Percentiles rank a stretch among this genome's conserved stretches.
Conservation (phyloP, 192 early-diverging fungal genomes). For the Chytriomyces confervae region DNA sequence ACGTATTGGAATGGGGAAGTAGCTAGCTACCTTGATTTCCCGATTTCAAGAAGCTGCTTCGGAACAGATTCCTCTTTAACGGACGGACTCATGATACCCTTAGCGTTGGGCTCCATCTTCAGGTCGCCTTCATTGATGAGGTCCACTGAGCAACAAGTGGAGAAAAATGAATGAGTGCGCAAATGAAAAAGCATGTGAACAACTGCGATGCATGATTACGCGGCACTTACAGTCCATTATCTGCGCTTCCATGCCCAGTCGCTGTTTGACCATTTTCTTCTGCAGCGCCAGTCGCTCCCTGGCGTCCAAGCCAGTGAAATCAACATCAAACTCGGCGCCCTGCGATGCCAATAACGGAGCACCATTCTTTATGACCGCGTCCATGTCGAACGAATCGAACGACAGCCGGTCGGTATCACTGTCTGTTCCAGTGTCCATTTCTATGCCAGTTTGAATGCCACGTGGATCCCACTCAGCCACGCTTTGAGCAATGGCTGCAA, state of each 20-base stretch:
- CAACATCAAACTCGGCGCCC: slow-evolving; percentile 91
- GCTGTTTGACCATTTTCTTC: slow-evolving; percentile 79
- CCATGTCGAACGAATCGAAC: slow-evolving; percentile 86
- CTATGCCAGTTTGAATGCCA: neutral
- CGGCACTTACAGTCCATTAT: slow-evolving; percentile 77
- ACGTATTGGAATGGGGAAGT: neutral
- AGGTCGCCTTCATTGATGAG: slow-evolving; percentile 86
- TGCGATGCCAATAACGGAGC: slow-evolving; percentile 80
- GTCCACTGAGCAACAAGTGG: slow-evolving; percentile 60
- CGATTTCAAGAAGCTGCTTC: slow-evolving; percentile 38
- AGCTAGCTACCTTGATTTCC: slow-evolving; percentile 4
- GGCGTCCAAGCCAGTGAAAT: slow-evolving; percentile 73
- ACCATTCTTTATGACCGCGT: slow-evolving; percentile 78
- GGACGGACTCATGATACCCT: neutral
- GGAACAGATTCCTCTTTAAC: slow-evolving; percentile 27
- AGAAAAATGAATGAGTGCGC: neutral
- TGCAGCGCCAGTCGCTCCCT: slow-evolving; percentile 83
- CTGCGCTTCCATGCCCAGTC: slow-evolving; percentile 85
- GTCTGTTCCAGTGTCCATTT: neutral
- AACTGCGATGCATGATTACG: neutral
- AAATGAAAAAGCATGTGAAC: slow-evolving; percentile 2
- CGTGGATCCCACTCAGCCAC: slow-evolving; percentile 79
- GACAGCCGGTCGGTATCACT: slow-evolving; percentile 46
- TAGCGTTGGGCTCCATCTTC: slow-evolving; percentile 16
- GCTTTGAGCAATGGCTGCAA: slow-evolving; percentile 89